Percentiles rank a stretch among this genome's conserved stretches.
These are phyloP conservation scores for Mercurialis annua DNA, from an alignment of 345 rosid genomes.

Conservation along the genomic window DNA sequence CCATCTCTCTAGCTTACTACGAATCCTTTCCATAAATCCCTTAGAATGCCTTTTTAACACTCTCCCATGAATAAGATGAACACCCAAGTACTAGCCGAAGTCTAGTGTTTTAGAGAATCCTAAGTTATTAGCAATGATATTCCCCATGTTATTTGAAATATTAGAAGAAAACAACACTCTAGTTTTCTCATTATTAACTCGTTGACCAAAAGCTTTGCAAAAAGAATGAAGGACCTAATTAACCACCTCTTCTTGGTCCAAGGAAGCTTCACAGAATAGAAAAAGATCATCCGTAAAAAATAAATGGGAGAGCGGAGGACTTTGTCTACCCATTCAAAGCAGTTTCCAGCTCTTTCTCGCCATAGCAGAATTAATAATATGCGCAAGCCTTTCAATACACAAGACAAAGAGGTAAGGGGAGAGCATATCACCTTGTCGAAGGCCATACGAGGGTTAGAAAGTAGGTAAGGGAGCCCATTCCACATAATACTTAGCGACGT, in stretches of 20 bases:
- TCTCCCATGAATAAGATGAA: no score
- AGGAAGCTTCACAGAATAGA: not conserved
- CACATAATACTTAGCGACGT: not conserved
- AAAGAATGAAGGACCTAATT: not conserved
- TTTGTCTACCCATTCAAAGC: not conserved
- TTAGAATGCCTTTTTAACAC: no score
- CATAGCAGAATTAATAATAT: not conserved
- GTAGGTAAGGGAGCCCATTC: not conserved
- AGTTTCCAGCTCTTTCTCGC: not conserved
- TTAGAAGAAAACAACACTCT: not conserved
- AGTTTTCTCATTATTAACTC: not conserved
- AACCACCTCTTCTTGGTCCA: not conserved
- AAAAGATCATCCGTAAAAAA: not conserved
- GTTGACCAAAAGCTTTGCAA: not conserved
- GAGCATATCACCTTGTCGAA: not conserved
- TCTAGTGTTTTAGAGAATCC: no score
- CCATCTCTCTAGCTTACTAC: no score
- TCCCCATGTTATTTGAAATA: no score
- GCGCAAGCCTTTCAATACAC: not conserved
- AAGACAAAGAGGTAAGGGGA: not conserved
- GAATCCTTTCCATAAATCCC: no score
- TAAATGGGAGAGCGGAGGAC: not conserved
- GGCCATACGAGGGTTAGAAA: not conserved
- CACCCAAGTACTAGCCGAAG: no score
- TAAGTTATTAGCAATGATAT: no score